These are phyloP conservation scores for Citrullus amarus DNA, from an alignment of 306 rosid genomes.

Conservation along the genomic window DNA sequence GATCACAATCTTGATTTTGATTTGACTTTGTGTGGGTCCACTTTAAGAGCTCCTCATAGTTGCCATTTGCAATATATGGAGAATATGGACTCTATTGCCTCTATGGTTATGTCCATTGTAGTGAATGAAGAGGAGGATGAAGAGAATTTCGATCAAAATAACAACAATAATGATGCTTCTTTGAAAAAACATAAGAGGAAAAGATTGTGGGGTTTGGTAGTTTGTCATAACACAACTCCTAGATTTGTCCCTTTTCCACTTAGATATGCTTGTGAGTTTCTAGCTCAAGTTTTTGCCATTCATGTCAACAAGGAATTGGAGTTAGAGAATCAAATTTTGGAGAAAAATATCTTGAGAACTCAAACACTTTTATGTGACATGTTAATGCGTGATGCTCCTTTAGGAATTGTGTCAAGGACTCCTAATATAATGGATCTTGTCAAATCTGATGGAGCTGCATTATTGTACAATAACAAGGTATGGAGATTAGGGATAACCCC, in stretches of 20 bases:
- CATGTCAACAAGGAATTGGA: constrained; percentile 14
- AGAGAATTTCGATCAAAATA: neutral
- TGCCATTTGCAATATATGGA: constrained; percentile 64
- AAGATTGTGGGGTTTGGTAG: constrained; percentile 76
- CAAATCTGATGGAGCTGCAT: constrained; percentile 1
- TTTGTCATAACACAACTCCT: constrained; percentile 59
- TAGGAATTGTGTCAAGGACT: neutral
- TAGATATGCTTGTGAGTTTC: constrained; percentile 72
- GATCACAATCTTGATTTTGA: constrained; percentile 23
- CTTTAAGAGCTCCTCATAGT: constrained; percentile 58
- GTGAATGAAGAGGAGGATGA: neutral
- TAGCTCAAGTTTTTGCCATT: constrained; percentile 7
- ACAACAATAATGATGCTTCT: neutral
- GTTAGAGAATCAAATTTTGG: neutral
- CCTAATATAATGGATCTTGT: constrained; percentile 4
- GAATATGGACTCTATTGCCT: constrained; percentile 74
- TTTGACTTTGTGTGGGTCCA: constrained; percentile 51
- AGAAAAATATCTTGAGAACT: neutral
- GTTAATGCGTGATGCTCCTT: neutral
- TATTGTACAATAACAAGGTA: constrained; percentile 32
- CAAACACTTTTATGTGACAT: neutral
- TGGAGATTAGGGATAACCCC: constrained; percentile 71
- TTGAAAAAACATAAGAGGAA: constrained; percentile 5
- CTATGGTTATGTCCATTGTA: constrained; percentile 41
- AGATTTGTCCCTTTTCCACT: constrained; percentile 63